Base-by-base conservation (phyloP, 768 basidiomycete species). In the Leccinum olivaceopallidum region DNA sequence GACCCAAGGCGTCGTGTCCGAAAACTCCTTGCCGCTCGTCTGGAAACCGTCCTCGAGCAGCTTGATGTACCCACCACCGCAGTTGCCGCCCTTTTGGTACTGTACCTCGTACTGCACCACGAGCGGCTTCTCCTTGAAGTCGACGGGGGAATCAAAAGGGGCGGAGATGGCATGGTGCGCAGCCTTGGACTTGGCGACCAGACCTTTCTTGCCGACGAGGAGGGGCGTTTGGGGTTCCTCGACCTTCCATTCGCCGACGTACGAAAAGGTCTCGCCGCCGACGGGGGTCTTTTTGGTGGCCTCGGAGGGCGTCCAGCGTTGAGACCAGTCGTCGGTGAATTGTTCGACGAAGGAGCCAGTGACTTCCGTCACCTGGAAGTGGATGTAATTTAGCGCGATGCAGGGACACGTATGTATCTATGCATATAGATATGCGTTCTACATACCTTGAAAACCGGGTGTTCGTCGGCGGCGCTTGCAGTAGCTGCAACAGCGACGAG, bases 61-160 rank as follows among this genome's bases (percentile, higher is more conserved):
- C 78, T 98, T 99, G 80, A 98, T 79, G 79, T 99, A 99, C 42
- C 97, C 97, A 80, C 97, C 97, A 76, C 97, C 97, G 69, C 97
- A 98, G 78, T 97, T 97, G 53, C 97, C 93, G 48, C 96, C 95
- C 78, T 98, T 95, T 81, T 99, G 95, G 76, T 97, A 95, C 79
- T 98, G 96, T 80, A 97, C 97, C 75, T 99, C 97, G 70, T 99
- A 99, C 73, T 97, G 95, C 20, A 98, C 89, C 65, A 98, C 95
- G 50, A 98, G 81, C 49, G 95, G 90, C 77, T 95, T 83, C 59
- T 84, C 78, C 67, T 82, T 83, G 79, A 95, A 92, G 80, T 90
- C 87, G 69, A 98, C 79, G 56, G 92, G 83, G 59, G 81, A 73
- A 14, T 77, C 67, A 77, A 99, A 95, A 13, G 95, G 90, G 2